Evolutionary conservation across 2,329 filamentous ascomycete genomes (phyloP).

Genomic region (Podosphaera aphanis): DNA sequence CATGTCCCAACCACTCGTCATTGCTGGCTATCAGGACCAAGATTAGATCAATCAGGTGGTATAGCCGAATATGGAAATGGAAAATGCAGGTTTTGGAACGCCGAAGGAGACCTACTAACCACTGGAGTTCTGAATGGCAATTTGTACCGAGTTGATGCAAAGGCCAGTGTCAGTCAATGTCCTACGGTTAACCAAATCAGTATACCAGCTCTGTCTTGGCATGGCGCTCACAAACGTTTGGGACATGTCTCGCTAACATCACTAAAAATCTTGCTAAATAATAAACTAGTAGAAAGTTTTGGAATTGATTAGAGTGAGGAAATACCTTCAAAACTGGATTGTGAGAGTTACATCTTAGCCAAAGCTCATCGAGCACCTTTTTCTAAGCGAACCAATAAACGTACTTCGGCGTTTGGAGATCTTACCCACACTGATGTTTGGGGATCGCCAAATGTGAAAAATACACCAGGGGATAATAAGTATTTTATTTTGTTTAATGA

Average conservation of each 20-base stretch:
- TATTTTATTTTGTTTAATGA: not conserved
- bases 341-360: not conserved
- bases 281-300: not conserved
- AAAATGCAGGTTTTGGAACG: not conserved
- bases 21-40: not conserved
- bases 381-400: not conserved
- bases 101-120: not conserved
- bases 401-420: not conserved
- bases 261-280: not conserved
- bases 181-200: not conserved
- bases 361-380: not conserved
- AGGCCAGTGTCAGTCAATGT: not conserved
- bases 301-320: not conserved
- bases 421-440: not conserved
- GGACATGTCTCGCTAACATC: not conserved
- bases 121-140: not conserved
- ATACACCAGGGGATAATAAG: not conserved
- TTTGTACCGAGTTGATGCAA: not conserved
- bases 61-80: not conserved
- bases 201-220: not conserved
- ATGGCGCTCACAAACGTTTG: not conserved
- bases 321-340: not conserved
- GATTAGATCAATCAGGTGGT: not conserved
- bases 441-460: not conserved
- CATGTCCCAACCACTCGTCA: not conserved